These are phyloP conservation scores for Pseudonitzschia delicatissima DNA, from an alignment of 108 stramenopile genomes.

Conservation along the genomic window DNA sequence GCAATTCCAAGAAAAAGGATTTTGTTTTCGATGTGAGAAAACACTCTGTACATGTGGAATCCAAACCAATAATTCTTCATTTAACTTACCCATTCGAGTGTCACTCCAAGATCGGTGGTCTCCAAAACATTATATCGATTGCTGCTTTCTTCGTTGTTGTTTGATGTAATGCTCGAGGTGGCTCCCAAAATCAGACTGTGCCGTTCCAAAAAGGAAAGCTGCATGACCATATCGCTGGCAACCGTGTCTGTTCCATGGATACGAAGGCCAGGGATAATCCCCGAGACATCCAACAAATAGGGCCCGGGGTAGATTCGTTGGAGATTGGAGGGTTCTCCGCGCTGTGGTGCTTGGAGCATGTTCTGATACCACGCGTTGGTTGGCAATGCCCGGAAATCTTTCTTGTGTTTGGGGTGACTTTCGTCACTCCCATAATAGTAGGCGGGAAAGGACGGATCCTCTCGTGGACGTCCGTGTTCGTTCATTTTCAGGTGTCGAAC, in stretches of 20 bases:
- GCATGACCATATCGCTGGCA: constrained; percentile 49
- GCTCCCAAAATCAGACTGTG: constrained; percentile 75
- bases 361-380: constrained; percentile 87
- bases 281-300: constrained; percentile 68
- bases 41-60: not conserved
- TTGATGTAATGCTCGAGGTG: constrained; percentile 8
- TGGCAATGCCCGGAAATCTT: constrained; percentile 39
- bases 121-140: constrained; percentile 28
- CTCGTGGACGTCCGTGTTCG: constrained; percentile 19
- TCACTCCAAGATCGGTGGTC: constrained; percentile 60
- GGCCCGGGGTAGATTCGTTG: constrained; percentile 72
- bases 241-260: constrained; percentile 50
- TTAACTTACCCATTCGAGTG: constrained; percentile 61
- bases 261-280: constrained; percentile 71
- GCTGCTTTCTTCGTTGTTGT: not conserved
- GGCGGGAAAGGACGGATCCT: constrained; percentile 18
- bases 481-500: constrained; percentile 33
- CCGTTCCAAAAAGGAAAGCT: constrained; percentile 50
- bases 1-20: not conserved
- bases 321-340: constrained; percentile 43
- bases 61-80: too few relatives aligned
- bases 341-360: constrained; percentile 44
- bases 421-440: not conserved
- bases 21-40: not conserved
- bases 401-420: not conserved